Percentiles rank a stretch among this genome's conserved stretches.
These are phyloP conservation scores for Kluyveromyces nonfermentans DNA, from an alignment of 805 yeast genomes.

Conservation along the genomic window DNA sequence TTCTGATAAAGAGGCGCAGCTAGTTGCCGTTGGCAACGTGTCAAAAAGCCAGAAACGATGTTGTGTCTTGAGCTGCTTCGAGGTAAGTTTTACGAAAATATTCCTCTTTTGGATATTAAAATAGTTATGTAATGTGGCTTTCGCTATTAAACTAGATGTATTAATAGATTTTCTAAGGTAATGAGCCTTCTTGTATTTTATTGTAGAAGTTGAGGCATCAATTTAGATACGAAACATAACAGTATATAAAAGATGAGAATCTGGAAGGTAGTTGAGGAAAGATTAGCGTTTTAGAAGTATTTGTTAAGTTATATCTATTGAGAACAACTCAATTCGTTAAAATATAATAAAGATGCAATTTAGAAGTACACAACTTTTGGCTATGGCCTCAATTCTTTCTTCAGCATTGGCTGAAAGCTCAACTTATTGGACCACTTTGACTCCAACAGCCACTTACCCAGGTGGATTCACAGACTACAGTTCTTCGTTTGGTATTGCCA, in stretches of 20 bases:
- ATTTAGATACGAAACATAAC: neutral
- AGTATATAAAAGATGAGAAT: neutral
- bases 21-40: neutral
- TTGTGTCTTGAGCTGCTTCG: neutral
- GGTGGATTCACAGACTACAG: conserved; percentile 51
- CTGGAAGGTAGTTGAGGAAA: too few relatives aligned
- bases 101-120: neutral
- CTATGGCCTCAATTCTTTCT: conserved; percentile 12
- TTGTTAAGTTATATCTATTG: too few relatives aligned
- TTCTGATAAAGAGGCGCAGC: neutral
- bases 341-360: conserved; percentile 17
- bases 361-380: conserved; percentile 9
- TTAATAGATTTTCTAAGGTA: neutral
- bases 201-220: neutral
- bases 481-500: conserved; percentile 58
- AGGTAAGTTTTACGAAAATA: neutral
- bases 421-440: conserved; percentile 55
- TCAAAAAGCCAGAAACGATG: neutral
- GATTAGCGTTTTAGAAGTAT: too few relatives aligned
- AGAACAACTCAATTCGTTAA: neutral
- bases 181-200: neutral
- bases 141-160: neutral
- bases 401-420: conserved; percentile 14
- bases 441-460: conserved; percentile 47
- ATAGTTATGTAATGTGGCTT: neutral